Conservation (phyloP, 345 rosid species). For the Eucalyptus regnans region DNA sequence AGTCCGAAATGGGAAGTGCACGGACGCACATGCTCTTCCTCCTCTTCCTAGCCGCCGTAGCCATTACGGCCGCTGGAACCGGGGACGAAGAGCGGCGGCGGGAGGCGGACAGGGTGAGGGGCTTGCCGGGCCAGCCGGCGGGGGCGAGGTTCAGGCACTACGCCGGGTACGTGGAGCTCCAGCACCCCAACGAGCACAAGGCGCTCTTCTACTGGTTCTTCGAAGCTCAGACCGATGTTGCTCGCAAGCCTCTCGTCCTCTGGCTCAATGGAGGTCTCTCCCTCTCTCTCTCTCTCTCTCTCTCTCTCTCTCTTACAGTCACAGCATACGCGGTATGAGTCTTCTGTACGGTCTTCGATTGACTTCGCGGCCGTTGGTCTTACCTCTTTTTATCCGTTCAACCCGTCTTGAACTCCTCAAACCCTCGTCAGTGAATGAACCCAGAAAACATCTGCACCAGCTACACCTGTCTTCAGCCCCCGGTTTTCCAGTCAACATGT, state of each 20-base stretch:
- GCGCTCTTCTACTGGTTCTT: slow-evolving; percentile 84
- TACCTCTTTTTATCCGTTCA: neutral
- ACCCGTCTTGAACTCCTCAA: neutral
- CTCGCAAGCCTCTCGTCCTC: slow-evolving; percentile 44
- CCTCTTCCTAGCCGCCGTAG: neutral
- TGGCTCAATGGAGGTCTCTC: slow-evolving; percentile 81
- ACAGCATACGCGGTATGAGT: neutral
- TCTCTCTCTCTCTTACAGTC: neutral
- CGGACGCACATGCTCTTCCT: neutral
- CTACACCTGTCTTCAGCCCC: neutral
- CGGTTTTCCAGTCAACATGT: neutral
- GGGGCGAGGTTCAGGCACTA: slow-evolving; percentile 47
- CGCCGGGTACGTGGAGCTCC: slow-evolving; percentile 66
- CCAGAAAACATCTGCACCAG: neutral
- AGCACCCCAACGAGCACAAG: slow-evolving; percentile 37
- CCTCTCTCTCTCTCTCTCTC: neutral
- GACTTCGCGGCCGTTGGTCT: neutral
- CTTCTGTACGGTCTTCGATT: neutral
- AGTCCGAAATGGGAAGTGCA: neutral
- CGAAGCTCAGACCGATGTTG: slow-evolving; percentile 33
- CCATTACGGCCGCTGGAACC: neutral
- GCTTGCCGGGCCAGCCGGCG: slow-evolving; percentile 57
- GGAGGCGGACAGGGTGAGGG: slow-evolving; percentile 38
- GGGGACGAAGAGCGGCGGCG: slow-evolving; percentile 1
- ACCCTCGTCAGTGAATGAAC: neutral